These are phyloP conservation scores for Trametes maxima DNA, from an alignment of 768 basidiomycete genomes.

Conservation along the genomic window DNA sequence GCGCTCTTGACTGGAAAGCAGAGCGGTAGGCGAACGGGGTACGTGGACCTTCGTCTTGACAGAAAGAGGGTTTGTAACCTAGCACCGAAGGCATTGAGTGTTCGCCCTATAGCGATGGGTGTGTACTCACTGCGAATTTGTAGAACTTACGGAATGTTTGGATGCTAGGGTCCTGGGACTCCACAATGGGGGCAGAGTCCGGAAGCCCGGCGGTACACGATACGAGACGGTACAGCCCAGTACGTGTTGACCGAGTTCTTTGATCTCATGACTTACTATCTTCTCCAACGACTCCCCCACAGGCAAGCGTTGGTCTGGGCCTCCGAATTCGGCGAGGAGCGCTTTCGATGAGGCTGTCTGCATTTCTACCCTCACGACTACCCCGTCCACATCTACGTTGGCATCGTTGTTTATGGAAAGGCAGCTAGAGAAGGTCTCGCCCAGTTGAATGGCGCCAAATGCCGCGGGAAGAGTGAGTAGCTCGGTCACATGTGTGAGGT, in stretches of 20 bases:
- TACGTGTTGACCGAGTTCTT: constrained; percentile 91
- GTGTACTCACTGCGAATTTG: constrained; percentile 77
- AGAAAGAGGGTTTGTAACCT: constrained; percentile 94
- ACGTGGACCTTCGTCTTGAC: constrained; percentile 94
- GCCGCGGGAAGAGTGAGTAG: constrained; percentile 79
- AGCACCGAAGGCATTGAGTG: background rate
- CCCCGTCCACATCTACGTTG: constrained; percentile 59
- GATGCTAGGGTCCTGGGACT: constrained; percentile 53
- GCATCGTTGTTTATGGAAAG: constrained; percentile 84
- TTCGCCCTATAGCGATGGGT: background rate
- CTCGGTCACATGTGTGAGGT: constrained; percentile 78
- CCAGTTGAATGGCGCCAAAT: constrained; percentile 86
- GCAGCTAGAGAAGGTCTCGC: constrained; percentile 84
- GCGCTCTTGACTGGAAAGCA: constrained; percentile 63
- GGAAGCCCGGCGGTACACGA: constrained; percentile 62
- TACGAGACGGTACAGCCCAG: constrained; percentile 85
- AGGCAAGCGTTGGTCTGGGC: constrained; percentile 47
- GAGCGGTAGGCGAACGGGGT: constrained; percentile 71
- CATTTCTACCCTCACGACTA: constrained; percentile 78
- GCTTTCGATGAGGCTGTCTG: constrained; percentile 76
- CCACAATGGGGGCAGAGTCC: constrained; percentile 50
- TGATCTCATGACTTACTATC: constrained; percentile 84
- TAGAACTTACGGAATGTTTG: constrained; percentile 88
- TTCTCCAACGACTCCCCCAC: constrained; percentile 65
- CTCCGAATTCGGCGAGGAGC: constrained; percentile 64